Conservation (phyloP, 208 protist species). For the Leishmania mexicana region DNA sequence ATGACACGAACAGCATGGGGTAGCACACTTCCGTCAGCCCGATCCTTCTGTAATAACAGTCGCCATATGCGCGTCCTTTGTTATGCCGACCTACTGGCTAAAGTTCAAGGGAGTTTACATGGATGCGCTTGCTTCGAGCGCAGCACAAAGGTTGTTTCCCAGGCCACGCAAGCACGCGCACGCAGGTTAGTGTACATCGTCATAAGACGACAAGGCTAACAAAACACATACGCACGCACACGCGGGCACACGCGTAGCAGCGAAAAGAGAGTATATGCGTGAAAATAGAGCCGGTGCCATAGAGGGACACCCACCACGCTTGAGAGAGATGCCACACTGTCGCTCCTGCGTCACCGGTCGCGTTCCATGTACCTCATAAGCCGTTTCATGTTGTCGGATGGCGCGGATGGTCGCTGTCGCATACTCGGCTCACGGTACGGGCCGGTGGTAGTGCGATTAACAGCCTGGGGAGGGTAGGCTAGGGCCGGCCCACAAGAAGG, state of each 20-base stretch:
- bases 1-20: neutral
- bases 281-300: too few relatives aligned
- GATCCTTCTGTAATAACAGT: neutral
- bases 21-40: neutral
- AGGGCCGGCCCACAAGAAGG: neutral
- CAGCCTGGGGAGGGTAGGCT: neutral
- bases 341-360: neutral
- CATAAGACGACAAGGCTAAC: neutral
- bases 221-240: neutral
- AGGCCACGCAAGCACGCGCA: neutral
- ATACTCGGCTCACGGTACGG: neutral
- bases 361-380: slow-evolving; percentile 26
- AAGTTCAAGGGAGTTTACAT: neutral
- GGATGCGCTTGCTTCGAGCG: neutral
- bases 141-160: neutral
- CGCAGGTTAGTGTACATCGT: neutral
- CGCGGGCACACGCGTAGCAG: too few relatives aligned
- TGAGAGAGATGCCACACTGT: neutral
- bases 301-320: too few relatives aligned
- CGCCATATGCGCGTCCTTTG: too few relatives aligned
- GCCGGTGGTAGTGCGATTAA: neutral
- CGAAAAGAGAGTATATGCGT: neutral
- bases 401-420: neutral
- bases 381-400: slow-evolving; percentile 7
- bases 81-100: neutral